Evolutionary conservation across 495 filamentous ascomycete species (phyloP).

Genomic region (Penicillium roqueforti): DNA sequence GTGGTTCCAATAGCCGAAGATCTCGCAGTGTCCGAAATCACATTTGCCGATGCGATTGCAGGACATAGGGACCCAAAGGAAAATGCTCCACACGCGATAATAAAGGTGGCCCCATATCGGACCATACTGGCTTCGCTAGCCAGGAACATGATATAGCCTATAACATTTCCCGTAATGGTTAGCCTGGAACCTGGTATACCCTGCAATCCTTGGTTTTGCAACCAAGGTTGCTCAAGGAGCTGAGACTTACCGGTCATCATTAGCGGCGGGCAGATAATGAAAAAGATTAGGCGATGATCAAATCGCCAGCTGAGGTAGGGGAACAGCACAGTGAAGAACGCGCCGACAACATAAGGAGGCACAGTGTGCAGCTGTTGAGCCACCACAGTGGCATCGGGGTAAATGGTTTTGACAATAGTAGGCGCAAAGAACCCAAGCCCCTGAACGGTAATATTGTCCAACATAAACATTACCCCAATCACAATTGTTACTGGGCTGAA

Average conservation of each 20-base stretch:
- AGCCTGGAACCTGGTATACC: not conserved
- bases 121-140: slow-evolving; percentile 47
- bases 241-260: slow-evolving; percentile 49
- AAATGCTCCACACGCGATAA: slow-evolving; percentile 57
- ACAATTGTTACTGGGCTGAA: slow-evolving; percentile 46
- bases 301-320: slow-evolving; percentile 57
- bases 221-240: not conserved
- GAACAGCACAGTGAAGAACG: slow-evolving; percentile 60
- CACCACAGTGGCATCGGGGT: slow-evolving; percentile 49
- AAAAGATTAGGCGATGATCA: slow-evolving; percentile 49
- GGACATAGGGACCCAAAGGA: slow-evolving; percentile 59
- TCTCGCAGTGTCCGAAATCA: slow-evolving; percentile 65
- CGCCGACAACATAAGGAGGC: slow-evolving; percentile 67
- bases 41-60: slow-evolving; percentile 64
- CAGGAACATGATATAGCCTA: slow-evolving; percentile 67
- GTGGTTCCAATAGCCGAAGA: slow-evolving; percentile 60
- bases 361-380: slow-evolving; percentile 64
- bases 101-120: slow-evolving; percentile 68
- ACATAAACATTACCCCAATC: slow-evolving; percentile 47
- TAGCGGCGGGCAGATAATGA: slow-evolving; percentile 46
- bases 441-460: slow-evolving; percentile 55
- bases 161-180: not conserved
- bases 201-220: not conserved
- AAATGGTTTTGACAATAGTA: slow-evolving; percentile 65
- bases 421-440: slow-evolving; percentile 66